phyloP scores from a whole-genome alignment of 345 rosid species.

The Lepidium sativum region DNA sequence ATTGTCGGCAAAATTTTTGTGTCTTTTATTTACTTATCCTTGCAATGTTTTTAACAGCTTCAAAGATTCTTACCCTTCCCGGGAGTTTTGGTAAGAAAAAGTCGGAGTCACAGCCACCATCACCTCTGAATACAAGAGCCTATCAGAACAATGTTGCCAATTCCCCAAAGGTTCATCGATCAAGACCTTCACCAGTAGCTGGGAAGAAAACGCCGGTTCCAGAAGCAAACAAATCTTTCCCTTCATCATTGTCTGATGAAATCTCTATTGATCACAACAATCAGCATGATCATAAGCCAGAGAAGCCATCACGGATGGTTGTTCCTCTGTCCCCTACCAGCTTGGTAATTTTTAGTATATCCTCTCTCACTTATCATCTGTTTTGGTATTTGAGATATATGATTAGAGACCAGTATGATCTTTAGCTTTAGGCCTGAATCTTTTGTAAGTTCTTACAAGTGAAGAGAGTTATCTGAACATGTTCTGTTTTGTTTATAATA shows the following conservation, averaged over 20 bases:
- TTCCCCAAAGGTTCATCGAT: slow-evolving; percentile 23
- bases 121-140: slow-evolving; percentile 31
- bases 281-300: slow-evolving; percentile 27
- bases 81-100: slow-evolving; percentile 60
- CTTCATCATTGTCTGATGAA: slow-evolving; percentile 30
- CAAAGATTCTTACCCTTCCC: slow-evolving; percentile 36
- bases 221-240: slow-evolving; percentile 17
- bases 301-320: slow-evolving; percentile 10
- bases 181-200: slow-evolving; percentile 34
- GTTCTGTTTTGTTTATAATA: not conserved
- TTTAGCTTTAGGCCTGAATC: not conserved
- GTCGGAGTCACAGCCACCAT: slow-evolving; percentile 37
- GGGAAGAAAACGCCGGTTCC: slow-evolving; percentile 27
- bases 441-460: not conserved
- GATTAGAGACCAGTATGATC: not conserved
- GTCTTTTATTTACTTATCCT: not conserved
- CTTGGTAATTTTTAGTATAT: slow-evolving; percentile 7
- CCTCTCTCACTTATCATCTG: not conserved
- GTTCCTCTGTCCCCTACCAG: slow-evolving; percentile 19
- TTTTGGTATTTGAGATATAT: not conserved
- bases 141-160: slow-evolving; percentile 23
- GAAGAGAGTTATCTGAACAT: not conserved
- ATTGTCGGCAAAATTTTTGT: not conserved
- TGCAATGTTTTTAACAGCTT: slow-evolving; percentile 33
- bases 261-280: slow-evolving; percentile 30